Percentiles rank a stretch among this genome's conserved stretches.
These are phyloP conservation scores for Camptophora hylomeconis DNA, from an alignment of 2,329 filamentous ascomycete genomes.

Conservation along the genomic window DNA sequence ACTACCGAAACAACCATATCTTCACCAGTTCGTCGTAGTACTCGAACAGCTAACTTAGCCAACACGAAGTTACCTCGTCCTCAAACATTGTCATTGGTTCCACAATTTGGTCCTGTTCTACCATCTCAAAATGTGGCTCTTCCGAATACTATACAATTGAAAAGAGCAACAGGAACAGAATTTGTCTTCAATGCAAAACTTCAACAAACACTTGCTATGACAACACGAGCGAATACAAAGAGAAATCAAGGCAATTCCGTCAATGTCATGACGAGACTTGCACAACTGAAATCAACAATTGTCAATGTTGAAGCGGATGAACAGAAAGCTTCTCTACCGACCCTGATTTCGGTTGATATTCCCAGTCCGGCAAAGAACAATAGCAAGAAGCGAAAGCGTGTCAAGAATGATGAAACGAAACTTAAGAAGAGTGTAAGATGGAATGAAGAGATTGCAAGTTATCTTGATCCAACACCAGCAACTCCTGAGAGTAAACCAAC, in stretches of 20 bases:
- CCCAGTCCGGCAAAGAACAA: no score
- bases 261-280: constrained; percentile 9
- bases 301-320: constrained; percentile 3
- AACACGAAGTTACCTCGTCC: constrained; percentile 16
- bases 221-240: constrained; percentile 30
- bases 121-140: no score
- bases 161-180: constrained; percentile 31
- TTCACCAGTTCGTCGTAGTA: constrained; percentile 23
- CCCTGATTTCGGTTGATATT: no score
- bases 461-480: constrained; percentile 4
- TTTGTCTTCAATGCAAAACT: constrained; percentile 28
- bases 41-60: constrained; percentile 18
- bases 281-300: constrained; percentile 13
- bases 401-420: constrained; percentile 1
- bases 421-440: constrained; percentile 5
- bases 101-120: no score
- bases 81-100: constrained; percentile 15
- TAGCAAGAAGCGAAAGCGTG: constrained; percentile 2
- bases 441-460: constrained; percentile 3
- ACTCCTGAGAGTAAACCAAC: neutral
- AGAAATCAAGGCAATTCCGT: constrained; percentile 27
- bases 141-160: constrained; percentile 28
- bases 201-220: constrained; percentile 27
- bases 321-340: no score
- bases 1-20: constrained; percentile 4